Base-by-base conservation (phyloP, 2,329 filamentous ascomycete genomes). In the Aureobasidium sp. region DNA sequence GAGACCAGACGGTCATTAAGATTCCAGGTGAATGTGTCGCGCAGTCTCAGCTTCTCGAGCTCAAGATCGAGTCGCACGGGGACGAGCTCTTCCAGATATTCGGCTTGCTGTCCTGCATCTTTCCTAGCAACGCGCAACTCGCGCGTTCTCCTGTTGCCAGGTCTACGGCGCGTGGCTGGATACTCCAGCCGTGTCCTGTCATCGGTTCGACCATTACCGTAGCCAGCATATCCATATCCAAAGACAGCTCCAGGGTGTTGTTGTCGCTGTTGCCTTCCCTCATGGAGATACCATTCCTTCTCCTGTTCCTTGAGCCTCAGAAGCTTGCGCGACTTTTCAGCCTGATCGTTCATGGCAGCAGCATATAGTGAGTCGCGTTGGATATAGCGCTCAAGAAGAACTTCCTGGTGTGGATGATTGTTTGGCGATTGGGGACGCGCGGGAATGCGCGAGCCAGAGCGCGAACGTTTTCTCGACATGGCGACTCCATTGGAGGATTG, bases 21-120 rank as follows among this genome's bases (percentile, higher is more conserved):
- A 74, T 99, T 99, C 92, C 93, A 99, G 3, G 94, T 97, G 68
- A 99, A 97, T 0, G 94, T 97, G 75, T 99, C 94, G 73, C 94
- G 89, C 64, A 99, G 81, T 76, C 94, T 94, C 69, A 97, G 85
- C 78, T 96, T 96, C 67, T 97, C 93, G 83, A 90, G 89, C 71
- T 99, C 94, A 55, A 97, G 90, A 69, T 99, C 94, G 61, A 99
- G 78, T 52, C 94, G 85, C 67, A 99, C 84, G 2, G 94, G 94
- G 1, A 97, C 90, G 60, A 99, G 79, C 71, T 97, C 91, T 73
- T 99, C 94, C 59, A 90, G 82, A 71, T 93, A 89, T 68, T 97
- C 93, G 27, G 90, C 91, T 77, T 97, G 94, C 67, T 87, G 84
- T 65, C 85, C 83, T 78, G 92, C 83, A 67, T 96, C 91, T 73